These are phyloP conservation scores for Paramecium octaurelia DNA, from an alignment of 73 alveolate species.

Conservation along the genomic window DNA sequence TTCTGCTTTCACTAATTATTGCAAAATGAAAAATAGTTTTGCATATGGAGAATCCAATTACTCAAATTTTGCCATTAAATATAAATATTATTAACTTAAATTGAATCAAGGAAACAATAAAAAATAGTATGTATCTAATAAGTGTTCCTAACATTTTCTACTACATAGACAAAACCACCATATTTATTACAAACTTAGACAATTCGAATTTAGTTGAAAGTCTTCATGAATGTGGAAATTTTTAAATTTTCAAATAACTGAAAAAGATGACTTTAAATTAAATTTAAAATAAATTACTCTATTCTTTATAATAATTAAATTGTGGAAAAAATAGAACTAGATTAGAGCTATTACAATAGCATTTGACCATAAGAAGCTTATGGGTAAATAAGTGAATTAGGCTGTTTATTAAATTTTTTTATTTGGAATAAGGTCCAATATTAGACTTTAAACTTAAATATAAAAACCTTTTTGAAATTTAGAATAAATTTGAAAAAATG, in stretches of 20 bases:
- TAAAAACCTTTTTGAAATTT: not conserved
- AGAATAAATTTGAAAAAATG: not conserved
- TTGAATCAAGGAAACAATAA: not conserved
- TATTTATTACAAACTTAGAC: not conserved
- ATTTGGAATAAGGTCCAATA: not conserved
- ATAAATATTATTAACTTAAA: not conserved
- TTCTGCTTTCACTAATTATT: not conserved
- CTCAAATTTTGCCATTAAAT: slow-evolving; percentile 1
- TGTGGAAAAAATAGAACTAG: not conserved
- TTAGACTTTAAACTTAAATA: not conserved
- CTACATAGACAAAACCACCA: not conserved
- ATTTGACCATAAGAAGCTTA: not conserved
- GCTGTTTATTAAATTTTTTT: too few species aligned
- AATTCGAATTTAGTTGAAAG: not conserved
- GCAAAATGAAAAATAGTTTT: not conserved
- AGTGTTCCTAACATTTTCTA: not conserved
- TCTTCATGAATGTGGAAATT: not conserved
- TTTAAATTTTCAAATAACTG: not conserved
- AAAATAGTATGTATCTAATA: not conserved
- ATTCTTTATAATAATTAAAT: not conserved
- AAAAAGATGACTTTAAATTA: not conserved
- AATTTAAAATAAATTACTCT: not conserved
- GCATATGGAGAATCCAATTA: slow-evolving; percentile 18
- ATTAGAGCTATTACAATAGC: not conserved
- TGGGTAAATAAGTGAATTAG: not conserved